Percentiles rank a stretch among this genome's conserved stretches.
phyloP scores from a whole-genome alignment of 192 early-diverging fungal genomes.

The Powellomyces hirtus region DNA sequence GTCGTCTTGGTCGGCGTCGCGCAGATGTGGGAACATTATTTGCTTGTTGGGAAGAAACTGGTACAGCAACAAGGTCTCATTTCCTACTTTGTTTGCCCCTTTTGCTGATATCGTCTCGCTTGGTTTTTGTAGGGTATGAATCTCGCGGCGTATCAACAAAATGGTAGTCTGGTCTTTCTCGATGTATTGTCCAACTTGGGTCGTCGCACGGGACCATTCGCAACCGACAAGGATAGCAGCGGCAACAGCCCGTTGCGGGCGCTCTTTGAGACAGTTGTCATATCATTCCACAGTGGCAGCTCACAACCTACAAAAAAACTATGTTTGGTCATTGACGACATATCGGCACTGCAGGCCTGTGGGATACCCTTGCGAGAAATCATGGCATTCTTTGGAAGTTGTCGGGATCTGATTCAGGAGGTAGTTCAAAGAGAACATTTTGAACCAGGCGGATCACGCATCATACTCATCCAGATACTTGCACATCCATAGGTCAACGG shows the following conservation, averaged over 20 bases:
- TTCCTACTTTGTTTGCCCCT: too few species aligned
- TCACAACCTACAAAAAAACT: background rate
- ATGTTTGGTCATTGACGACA: slow-evolving; percentile 27
- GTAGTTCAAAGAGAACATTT: background rate
- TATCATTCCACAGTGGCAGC: background rate
- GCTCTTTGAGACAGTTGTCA: background rate
- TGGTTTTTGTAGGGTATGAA: slow-evolving; percentile 11
- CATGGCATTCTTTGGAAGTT: slow-evolving; percentile 1
- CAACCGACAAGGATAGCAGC: background rate
- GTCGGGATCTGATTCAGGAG: background rate
- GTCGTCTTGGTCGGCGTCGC: slow-evolving; percentile 21
- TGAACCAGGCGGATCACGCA: background rate
- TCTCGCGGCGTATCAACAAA: background rate
- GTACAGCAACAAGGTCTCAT: too few species aligned
- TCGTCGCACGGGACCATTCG: background rate
- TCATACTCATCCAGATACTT: background rate
- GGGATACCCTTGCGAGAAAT: slow-evolving; percentile 14
- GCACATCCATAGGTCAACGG: too few species aligned
- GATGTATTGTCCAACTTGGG: slow-evolving; percentile 10
- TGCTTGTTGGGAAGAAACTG: slow-evolving; percentile 30
- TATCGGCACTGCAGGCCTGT: slow-evolving; percentile 7
- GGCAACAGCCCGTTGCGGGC: background rate
- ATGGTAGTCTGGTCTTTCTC: slow-evolving; percentile 5
- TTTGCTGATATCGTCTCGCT: too few species aligned
- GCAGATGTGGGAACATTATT: slow-evolving; percentile 15